Evolutionary conservation across 176 grass and related monocot genomes (phyloP), one percentile per base, ranked within the genome.

Genomic region (Carex kokanica): DNA sequence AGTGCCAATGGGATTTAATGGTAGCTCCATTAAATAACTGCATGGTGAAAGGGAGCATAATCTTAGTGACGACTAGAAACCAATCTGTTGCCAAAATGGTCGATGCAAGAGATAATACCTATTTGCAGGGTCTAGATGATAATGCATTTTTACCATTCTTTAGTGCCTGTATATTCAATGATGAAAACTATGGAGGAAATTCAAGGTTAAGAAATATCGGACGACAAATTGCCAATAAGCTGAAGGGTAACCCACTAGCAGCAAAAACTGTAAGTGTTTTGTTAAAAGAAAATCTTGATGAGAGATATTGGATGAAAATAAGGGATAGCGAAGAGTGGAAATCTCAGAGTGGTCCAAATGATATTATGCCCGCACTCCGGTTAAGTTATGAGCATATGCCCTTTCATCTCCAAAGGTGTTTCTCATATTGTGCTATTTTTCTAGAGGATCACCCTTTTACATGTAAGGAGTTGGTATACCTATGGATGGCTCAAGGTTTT

Each of bases 401-500:
- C 1, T 51, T 12, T 2, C 3, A 49, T 55, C 60, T 85, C 7
- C 61, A 86, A 21, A 49, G 0, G 0, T 89, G 90, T 77, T 87
- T 87, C 55, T 53, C 67, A 0, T 89, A 87, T 25, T 87, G 84
- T 40, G 64, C 77, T 36, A 32, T 86, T 16, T 92, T 51, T 59
- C 85, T 67, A 11, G 60, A 88, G 41, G 85, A 80, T 71, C 7
- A 78, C 16, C 1, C 0, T 0, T 92, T 87, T 73, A 6, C 21
- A 41, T 53, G 8, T 8, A 1, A 25, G 43, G 2, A 27, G 1
- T 64, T 88, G 78, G 27, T 91, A 18, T 3, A 29, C 24, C 25
- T 74, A 11, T 93, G 91, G 91, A 89, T 91, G n/a, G 68, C 89
- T 53, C 87, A 89, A 62, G 80, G 83, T 54, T 89, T 82, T 74